Evolutionary conservation across 108 stramenopile species (phyloP).

Genomic region (Mediolabrus comicus): DNA sequence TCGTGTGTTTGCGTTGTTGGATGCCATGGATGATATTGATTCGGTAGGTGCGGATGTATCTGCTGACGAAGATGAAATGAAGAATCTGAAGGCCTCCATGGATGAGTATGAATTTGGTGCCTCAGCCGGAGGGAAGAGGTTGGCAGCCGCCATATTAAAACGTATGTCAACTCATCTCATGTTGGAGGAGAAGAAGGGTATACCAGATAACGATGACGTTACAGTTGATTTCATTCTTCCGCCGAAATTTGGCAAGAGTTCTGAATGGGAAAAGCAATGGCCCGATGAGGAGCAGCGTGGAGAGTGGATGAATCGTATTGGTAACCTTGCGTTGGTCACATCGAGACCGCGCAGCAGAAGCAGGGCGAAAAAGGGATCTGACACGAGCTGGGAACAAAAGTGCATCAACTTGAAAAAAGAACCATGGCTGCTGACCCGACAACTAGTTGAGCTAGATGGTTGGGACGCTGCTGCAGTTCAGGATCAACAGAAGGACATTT

Average conservation of each 20-base stretch:
- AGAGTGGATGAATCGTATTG: slow-evolving; percentile 29
- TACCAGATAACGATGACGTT: slow-evolving; percentile 1
- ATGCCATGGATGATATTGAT: slow-evolving; percentile 44
- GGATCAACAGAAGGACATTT: slow-evolving; percentile 25
- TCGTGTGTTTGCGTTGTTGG: slow-evolving; percentile 40
- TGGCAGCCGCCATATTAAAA: slow-evolving; percentile 45
- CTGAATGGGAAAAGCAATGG: slow-evolving; percentile 17
- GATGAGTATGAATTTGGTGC: slow-evolving; percentile 44
- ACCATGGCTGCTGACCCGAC: slow-evolving; percentile 36
- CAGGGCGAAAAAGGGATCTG: slow-evolving; percentile 11
- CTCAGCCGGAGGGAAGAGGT: slow-evolving; percentile 32
- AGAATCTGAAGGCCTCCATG: slow-evolving; percentile 22
- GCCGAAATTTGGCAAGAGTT: not conserved
- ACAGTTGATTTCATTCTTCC: not conserved
- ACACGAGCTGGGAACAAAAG: slow-evolving; percentile 28
- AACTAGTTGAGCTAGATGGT: slow-evolving; percentile 23
- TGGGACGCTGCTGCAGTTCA: slow-evolving; percentile 28
- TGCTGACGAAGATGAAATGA: not conserved
- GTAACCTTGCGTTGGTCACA: slow-evolving; percentile 42
- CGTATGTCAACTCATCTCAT: slow-evolving; percentile 42
- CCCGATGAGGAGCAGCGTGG: slow-evolving; percentile 28
- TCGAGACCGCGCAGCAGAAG: slow-evolving; percentile 2
- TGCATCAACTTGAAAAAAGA: slow-evolving; percentile 36
- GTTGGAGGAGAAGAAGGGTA: slow-evolving; percentile 26
- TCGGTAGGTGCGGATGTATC: slow-evolving; percentile 8